These are phyloP conservation scores for Phytopythium montanum DNA, from an alignment of 352 stramenopile genomes.

Conservation along the genomic window DNA sequence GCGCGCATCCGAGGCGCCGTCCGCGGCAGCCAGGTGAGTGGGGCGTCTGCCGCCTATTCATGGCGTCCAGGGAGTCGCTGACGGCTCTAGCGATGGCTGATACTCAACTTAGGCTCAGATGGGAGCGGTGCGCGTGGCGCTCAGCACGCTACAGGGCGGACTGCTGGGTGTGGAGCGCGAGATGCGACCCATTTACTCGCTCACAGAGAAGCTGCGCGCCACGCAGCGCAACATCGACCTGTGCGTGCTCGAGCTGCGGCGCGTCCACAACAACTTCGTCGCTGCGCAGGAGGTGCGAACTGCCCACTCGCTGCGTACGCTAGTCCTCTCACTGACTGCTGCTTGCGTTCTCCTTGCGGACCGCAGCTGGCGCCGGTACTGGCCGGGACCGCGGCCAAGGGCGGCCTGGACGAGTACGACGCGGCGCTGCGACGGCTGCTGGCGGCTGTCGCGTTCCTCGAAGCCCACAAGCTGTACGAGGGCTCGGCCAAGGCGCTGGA, in stretches of 20 bases:
- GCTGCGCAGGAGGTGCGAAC: conserved; percentile 51
- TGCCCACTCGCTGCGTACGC: no score
- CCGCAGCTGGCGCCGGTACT: conserved; percentile 57
- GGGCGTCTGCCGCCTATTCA: no score
- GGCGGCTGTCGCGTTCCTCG: conserved; percentile 63
- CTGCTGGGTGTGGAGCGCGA: conserved; percentile 70
- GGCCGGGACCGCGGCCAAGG: conserved; percentile 55
- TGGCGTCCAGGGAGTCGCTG: neutral
- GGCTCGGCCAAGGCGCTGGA: conserved; percentile 69
- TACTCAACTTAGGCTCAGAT: conserved; percentile 76
- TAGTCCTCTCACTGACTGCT: neutral
- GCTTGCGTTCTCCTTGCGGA: neutral
- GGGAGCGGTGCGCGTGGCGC: conserved; percentile 46
- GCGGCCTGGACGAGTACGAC: conserved; percentile 69
- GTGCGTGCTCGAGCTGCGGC: conserved; percentile 63
- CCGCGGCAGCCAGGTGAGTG: conserved; percentile 52
- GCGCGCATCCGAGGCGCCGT: conserved; percentile 61
- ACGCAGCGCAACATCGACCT: conserved; percentile 85
- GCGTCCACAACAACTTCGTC: conserved; percentile 75
- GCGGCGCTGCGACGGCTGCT: conserved; percentile 61
- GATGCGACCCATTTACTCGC: conserved; percentile 83
- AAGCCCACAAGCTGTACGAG: conserved; percentile 69
- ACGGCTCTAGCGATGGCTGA: neutral
- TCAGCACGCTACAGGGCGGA: conserved; percentile 56
- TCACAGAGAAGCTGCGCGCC: conserved; percentile 74